Conservation (phyloP, 2,329 filamentous ascomycete genomes). For the Epichloe hybrida region DNA sequence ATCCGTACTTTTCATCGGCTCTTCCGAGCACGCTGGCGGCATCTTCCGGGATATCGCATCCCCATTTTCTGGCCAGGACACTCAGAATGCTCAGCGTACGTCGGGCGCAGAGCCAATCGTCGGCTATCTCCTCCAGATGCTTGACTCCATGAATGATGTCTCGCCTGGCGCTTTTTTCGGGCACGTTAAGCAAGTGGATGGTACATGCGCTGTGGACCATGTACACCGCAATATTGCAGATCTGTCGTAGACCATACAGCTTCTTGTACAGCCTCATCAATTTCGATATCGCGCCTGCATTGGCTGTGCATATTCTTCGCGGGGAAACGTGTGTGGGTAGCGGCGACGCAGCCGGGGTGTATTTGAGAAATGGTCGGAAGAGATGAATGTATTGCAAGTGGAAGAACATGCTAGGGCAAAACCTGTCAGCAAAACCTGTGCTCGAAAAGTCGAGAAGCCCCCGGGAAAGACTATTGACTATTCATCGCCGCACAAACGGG, state of each 20-base stretch:
- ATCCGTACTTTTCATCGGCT: constrained; percentile 68
- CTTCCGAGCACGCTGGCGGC: constrained; percentile 62
- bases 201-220: constrained; percentile 91
- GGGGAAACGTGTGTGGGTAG: constrained; percentile 80
- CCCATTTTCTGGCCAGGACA: constrained; percentile 79
- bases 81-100: constrained; percentile 76
- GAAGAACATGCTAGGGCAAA: constrained; percentile 71
- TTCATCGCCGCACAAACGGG: too few species aligned
- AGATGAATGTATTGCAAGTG: constrained; percentile 91
- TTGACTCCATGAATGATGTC: constrained; percentile 86
- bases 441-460: background rate
- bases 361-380: constrained; percentile 90
- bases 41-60: constrained; percentile 73
- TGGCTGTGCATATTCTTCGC: constrained; percentile 78
- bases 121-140: constrained; percentile 88
- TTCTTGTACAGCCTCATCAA: constrained; percentile 91
- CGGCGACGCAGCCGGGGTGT: constrained; percentile 66
- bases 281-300: constrained; percentile 81
- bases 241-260: constrained; percentile 78
- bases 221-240: constrained; percentile 93
- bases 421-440: constrained; percentile 10
- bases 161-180: constrained; percentile 72
- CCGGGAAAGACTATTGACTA: too few species aligned
- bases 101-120: constrained; percentile 84
- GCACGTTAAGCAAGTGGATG: constrained; percentile 84